Evolutionary conservation across 345 rosid species (phyloP).

Genomic region (Dipteronia dyeriana): DNA sequence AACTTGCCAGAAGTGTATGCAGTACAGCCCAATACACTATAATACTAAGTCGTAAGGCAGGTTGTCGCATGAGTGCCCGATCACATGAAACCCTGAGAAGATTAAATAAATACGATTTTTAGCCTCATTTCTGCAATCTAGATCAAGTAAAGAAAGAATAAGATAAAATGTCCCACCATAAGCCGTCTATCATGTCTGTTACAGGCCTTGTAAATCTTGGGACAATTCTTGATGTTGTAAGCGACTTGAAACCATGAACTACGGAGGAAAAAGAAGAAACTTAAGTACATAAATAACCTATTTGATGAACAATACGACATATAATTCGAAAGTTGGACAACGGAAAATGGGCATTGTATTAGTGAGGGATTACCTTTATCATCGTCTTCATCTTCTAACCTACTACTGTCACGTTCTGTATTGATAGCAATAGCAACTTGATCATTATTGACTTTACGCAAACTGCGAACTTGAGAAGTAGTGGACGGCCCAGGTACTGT

Average conservation of each 20-base stretch:
- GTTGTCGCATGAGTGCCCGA: slow-evolving; percentile 87
- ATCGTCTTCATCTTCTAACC: slow-evolving; percentile 86
- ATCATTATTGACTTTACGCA: slow-evolving; percentile 83
- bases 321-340: not conserved
- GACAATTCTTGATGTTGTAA: slow-evolving; percentile 71
- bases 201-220: slow-evolving; percentile 83
- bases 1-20: slow-evolving; percentile 70
- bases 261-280: slow-evolving; percentile 11
- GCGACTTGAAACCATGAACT: slow-evolving; percentile 97
- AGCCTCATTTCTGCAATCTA: slow-evolving; percentile 1
- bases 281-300: not conserved
- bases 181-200: slow-evolving; percentile 82
- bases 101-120: slow-evolving; percentile 7
- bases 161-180: slow-evolving; percentile 52
- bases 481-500: slow-evolving; percentile 49
- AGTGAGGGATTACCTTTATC: slow-evolving; percentile 65
- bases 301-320: not conserved
- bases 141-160: slow-evolving; percentile 1
- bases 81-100: slow-evolving; percentile 89
- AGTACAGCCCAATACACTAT: slow-evolving; percentile 87
- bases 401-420: slow-evolving; percentile 42
- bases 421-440: slow-evolving; percentile 90
- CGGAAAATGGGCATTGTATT: not conserved
- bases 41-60: slow-evolving; percentile 82
- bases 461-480: slow-evolving; percentile 82